Base-by-base conservation (phyloP, 805 yeast species). In the Yamadazyma phyllophila region DNA sequence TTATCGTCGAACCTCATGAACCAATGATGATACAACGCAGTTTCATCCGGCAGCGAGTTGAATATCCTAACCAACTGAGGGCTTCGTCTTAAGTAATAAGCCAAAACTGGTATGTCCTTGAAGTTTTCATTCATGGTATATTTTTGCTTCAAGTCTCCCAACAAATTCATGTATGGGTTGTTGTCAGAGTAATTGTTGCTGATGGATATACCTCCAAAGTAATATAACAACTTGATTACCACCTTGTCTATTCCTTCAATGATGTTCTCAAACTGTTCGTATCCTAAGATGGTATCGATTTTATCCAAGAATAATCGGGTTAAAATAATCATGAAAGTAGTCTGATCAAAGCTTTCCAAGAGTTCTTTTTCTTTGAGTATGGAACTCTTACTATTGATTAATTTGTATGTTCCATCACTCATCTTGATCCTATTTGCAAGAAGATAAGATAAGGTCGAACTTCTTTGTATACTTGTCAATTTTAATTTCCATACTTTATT, bases 11-110 rank as follows among this genome's bases (percentile, higher is more conserved):
- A 42, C 35, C 48, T 56, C 39, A 60, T 43, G 35, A 67, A 67
- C 59, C 63, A 54, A 37, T 61, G 59, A 47, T 70, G 73, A 47
- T 69, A 61, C 48, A 50, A 63, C 11, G 76, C 71, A n/a, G 76
- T 69, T 51, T 73, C 77, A 45, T 73, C 78, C 0, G 77, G 78
- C 41, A 71, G 65, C 9, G 71, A 62, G 48, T 72, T 72, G 54
- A 70, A 71, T 2, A 67, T 63, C 33, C 61, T 54, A 7, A 71
- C 51, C 26, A 73, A 61, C 27, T 63, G 66, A 3, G 66, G 67
- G 41, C 67, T 67, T 42, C 63, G 59, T 40, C 72, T 53, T 44
- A 73, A 58, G 43, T 62, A 55, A 45, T 67, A 71, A 2, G 66
- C 53, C 41, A 63, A 57, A 12, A 59, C 45, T 1, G 74, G 71